Evolutionary conservation across 768 basidiomycete genomes (phyloP).

Genomic region (Chalciporus pseudorubinellus): DNA sequence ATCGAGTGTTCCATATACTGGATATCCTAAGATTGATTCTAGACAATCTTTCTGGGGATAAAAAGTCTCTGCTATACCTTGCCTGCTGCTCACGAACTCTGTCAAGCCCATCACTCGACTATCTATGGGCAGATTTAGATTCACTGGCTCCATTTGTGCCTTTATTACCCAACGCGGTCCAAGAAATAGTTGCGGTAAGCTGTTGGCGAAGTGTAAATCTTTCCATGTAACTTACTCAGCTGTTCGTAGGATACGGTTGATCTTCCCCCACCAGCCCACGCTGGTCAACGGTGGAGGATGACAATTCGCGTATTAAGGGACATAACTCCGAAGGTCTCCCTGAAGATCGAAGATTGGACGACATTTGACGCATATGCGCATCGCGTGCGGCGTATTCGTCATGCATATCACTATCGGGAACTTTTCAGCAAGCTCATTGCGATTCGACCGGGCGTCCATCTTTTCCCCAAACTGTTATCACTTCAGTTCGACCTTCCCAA

Average conservation of each 20-base stretch:
- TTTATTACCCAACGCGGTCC: not conserved
- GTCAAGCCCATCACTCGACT: constrained; percentile 1
- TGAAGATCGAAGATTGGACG: no score
- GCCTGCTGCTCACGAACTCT: constrained; percentile 1
- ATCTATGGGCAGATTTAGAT: constrained; percentile 1
- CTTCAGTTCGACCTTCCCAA: not conserved
- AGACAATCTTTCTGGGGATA: not conserved
- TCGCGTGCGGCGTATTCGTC: not conserved
- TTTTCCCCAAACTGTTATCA: constrained; percentile 3
- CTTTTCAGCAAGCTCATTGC: not conserved
- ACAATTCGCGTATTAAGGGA: no score
- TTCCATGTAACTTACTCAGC: no score
- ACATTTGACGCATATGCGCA: constrained; percentile 2
- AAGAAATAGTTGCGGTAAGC: no score
- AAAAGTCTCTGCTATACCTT: constrained; percentile 1
- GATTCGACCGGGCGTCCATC: not conserved
- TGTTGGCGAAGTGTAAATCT: no score
- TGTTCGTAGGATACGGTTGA: constrained; percentile 2
- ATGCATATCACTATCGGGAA: not conserved
- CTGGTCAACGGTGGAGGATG: not conserved
- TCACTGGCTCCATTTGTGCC: constrained; percentile 1
- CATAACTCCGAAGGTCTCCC: no score
- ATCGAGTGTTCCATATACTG: not conserved
- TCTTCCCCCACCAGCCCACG: not conserved
- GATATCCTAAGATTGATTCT: constrained; percentile 4